A percentile compares a stretch with the other conserved stretches of the same genome.
phyloP scores from a whole-genome alignment of 306 rosid species.

The Gastrolobium bilobum region DNA sequence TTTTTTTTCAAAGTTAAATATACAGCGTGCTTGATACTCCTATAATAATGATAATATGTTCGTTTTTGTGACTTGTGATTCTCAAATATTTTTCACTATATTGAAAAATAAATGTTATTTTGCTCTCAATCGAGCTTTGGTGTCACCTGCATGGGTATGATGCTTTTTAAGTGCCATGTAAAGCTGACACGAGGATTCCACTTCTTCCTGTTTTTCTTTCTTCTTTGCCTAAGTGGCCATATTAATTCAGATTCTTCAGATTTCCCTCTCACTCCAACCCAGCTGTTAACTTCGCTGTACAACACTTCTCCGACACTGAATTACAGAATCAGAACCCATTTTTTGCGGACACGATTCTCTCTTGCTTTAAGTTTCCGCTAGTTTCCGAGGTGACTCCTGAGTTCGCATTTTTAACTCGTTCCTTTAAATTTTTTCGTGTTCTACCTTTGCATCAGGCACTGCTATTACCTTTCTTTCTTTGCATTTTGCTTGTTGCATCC shows the following conservation, averaged over 20 bases:
- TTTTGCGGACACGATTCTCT: background rate
- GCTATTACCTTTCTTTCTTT: too few relatives aligned
- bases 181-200: slow-evolving; percentile 71
- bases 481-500: background rate
- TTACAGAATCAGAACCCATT: slow-evolving; percentile 14
- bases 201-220: slow-evolving; percentile 49
- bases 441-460: too few relatives aligned
- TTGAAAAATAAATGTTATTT: background rate
- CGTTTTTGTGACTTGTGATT: too few relatives aligned
- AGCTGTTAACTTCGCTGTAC: slow-evolving; percentile 35
- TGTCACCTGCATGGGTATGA: slow-evolving; percentile 69
- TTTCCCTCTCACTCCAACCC: slow-evolving; percentile 45
- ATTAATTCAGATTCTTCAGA: slow-evolving; percentile 56
- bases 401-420: background rate
- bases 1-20: too few relatives aligned
- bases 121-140: slow-evolving; percentile 35
- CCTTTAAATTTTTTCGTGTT: background rate
- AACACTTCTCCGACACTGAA: background rate
- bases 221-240: slow-evolving; percentile 43
- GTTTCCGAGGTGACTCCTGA: background rate
- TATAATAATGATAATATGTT: too few relatives aligned
- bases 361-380: slow-evolving; percentile 32
- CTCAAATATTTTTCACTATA: too few relatives aligned
- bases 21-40: too few relatives aligned
- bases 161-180: slow-evolving; percentile 48